Percentiles rank a stretch among this genome's conserved stretches.
Conservation (phyloP, 371 early-diverging fungal genomes). For the Mucor circinelloides region DNA sequence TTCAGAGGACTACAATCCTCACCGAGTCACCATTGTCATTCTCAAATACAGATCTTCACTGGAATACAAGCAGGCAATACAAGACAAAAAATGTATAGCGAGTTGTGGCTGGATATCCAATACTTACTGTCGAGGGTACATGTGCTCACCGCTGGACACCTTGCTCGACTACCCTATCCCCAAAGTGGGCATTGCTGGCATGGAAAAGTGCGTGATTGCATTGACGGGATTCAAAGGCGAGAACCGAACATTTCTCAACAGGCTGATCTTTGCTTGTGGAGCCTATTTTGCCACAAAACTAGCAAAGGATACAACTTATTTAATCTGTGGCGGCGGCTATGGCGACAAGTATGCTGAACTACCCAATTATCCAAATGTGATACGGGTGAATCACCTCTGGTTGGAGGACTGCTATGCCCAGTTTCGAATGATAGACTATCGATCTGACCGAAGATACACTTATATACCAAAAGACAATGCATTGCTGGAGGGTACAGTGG, state of each 20-base stretch:
- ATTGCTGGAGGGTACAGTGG: conserved; percentile 32
- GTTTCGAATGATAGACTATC: conserved; percentile 56
- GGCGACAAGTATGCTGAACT: conserved; percentile 65
- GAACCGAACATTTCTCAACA: conserved; percentile 63
- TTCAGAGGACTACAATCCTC: conserved; percentile 27
- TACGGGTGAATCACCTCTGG: conserved; percentile 89
- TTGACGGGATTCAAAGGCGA: not conserved
- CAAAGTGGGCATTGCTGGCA: conserved; percentile 44
- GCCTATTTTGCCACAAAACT: conserved; percentile 19
- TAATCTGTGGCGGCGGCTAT: not conserved
- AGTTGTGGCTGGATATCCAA: conserved; percentile 64
- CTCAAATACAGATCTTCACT: conserved; percentile 57
- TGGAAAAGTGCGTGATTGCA: conserved; percentile 45
- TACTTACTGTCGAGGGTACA: conserved; percentile 33
- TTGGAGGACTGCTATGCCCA: conserved; percentile 74
- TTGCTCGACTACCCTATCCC: conserved; percentile 67
- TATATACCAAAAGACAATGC: conserved; percentile 45
- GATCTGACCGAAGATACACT: conserved; percentile 54
- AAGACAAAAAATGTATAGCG: conserved; percentile 68
- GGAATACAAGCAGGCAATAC: conserved; percentile 58
- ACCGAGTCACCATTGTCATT: conserved; percentile 57
- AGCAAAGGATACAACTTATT: not conserved
- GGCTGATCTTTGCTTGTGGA: conserved; percentile 67
- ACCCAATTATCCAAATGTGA: conserved; percentile 56
- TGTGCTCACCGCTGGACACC: conserved; percentile 43